Evolutionary conservation across 2,329 filamentous ascomycete species (phyloP), one percentile per base, ranked within the genome.

Genomic region (Sporothrix mexicana): DNA sequence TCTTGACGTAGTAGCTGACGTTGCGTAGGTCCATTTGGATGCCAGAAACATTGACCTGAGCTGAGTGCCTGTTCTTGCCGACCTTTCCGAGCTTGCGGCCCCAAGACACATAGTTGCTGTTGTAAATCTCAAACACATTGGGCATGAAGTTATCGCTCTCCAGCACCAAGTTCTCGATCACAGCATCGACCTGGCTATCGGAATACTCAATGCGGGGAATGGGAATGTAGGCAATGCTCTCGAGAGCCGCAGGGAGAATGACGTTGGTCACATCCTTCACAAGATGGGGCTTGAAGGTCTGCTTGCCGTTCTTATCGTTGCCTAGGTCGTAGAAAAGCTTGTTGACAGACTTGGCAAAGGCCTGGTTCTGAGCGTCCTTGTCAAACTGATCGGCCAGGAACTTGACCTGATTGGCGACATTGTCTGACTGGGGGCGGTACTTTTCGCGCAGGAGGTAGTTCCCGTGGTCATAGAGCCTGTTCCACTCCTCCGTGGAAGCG

Each of bases 121-220:
- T 96, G 73, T 91, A 89, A 74, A 98, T 87, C 81, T 99, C 95
- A 53, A 97, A 82, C 5, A 95, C 87, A 78, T 99, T 99, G 75
- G 96, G 96, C 83, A 95, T 94, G 77, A 99, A 90, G 83, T 99
- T 99, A 85, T 98, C 95, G 76, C 93, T 95, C 84, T 99, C 96
- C 70, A 99, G 88, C 62, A 98, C 92, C 12, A 99, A 85, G 81
- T 99, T 99, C 85, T 99, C 96, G 61, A 99, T 88, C 67, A 98
- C 88, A 67, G 92, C 92, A 81, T 99, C 96, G 69, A 97, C 86
- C 86, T 91, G 90, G 2, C 88, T 87, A 77, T 98, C 96, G 1
- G 90, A 92, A 79, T 94, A 96, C 84, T 99, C 96, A 74, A 99
- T 97, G 72, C 96, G 92, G 25, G 96, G 96, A 68, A 99, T 89